Conservation (phyloP, 345 rosid species). For the Corymbia maculata region DNA sequence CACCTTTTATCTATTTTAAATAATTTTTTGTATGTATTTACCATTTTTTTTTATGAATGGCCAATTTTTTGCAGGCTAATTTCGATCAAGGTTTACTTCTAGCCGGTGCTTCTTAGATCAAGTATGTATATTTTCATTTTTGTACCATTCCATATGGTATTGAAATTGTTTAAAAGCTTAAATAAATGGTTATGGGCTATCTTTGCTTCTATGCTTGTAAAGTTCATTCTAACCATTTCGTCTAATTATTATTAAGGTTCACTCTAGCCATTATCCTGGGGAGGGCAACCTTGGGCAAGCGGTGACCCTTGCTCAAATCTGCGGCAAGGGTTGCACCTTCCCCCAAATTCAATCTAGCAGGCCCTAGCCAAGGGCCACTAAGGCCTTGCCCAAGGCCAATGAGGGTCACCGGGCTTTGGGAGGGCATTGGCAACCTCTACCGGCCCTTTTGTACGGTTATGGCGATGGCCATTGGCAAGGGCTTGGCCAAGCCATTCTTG, state of each 20-base stretch:
- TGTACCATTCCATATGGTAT: no score
- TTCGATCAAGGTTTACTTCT: neutral
- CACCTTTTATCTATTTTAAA: neutral
- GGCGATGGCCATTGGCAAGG: rapidly evolving
- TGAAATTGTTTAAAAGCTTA: no score
- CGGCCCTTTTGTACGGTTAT: neutral
- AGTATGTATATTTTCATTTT: neutral
- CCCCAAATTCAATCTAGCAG: no score
- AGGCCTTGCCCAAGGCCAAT: neutral
- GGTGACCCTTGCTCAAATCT: no score
- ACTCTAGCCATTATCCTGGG: no score
- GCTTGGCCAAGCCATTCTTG: neutral
- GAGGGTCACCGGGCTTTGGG: neutral
- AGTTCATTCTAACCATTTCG: no score
- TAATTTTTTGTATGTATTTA: neutral
- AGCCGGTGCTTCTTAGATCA: neutral
- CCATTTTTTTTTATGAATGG: neutral
- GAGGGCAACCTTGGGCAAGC: no score
- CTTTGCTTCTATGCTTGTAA: no score
- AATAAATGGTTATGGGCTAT: no score
- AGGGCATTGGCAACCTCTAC: neutral
- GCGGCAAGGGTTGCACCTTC: no score
- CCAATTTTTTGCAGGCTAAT: neutral
- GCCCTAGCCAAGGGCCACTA: no score
- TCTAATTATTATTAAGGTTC: no score